A percentile compares a stretch with the other conserved stretches of the same genome.
These are phyloP conservation scores for Mycosphaerelloides madeirae DNA, from an alignment of 2,329 filamentous ascomycete species.

Conservation along the genomic window DNA sequence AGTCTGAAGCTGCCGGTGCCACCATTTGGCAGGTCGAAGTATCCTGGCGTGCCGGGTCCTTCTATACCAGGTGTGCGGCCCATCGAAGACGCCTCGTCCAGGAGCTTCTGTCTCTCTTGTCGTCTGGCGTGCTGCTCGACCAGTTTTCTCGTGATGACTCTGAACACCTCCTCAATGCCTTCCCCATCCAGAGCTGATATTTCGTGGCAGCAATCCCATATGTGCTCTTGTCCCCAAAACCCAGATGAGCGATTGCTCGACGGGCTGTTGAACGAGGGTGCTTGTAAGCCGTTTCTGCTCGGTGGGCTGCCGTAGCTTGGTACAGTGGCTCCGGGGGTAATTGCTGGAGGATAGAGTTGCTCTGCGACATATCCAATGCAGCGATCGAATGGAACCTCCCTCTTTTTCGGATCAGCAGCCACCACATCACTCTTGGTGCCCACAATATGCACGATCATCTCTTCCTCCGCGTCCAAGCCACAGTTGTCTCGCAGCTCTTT, in stretches of 20 bases:
- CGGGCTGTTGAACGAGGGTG: conserved; percentile 41
- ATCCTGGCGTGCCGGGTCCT: conserved; percentile 34
- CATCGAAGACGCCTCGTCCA: conserved; percentile 35
- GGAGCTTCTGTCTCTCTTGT: conserved; percentile 47
- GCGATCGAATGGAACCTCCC: conserved; percentile 87
- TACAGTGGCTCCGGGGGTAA: conserved; percentile 10
- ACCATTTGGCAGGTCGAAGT: conserved; percentile 47
- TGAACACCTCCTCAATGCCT: conserved; percentile 93
- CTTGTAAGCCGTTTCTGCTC: conserved; percentile 41
- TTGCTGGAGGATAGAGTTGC: conserved; percentile 63
- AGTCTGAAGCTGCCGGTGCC: conserved; percentile 57
- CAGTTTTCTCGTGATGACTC: conserved; percentile 79
- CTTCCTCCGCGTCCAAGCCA: conserved; percentile 37
- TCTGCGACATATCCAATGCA: conserved; percentile 95
- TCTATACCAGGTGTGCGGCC: conserved; percentile 43
- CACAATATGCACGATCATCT: conserved; percentile 88
- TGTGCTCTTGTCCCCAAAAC: conserved; percentile 79
- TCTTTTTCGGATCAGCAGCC: conserved; percentile 68
- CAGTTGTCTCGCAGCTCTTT: conserved; percentile 35
- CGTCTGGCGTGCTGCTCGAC: conserved; percentile 65
- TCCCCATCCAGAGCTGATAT: conserved; percentile 91
- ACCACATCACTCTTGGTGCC: conserved; percentile 92
- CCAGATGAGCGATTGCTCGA: conserved; percentile 58
- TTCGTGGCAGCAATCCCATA: conserved; percentile 97
- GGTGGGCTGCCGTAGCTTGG: conserved; percentile 13